phyloP scores from a whole-genome alignment of 768 basidiomycete species.

The Naematelia encephala region DNA sequence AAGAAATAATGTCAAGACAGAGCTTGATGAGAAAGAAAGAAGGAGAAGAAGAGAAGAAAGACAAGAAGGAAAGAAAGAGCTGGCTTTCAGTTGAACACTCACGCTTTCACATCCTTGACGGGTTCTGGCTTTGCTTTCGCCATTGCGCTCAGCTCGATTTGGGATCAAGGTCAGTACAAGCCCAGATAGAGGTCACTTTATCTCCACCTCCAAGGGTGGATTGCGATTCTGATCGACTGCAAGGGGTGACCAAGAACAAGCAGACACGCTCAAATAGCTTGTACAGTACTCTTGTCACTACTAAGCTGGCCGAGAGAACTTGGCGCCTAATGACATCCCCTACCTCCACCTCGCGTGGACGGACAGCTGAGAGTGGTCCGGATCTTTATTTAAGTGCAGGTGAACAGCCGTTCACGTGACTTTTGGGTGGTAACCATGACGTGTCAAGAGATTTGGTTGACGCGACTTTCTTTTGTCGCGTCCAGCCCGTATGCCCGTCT shows the following conservation, averaged over 20 bases:
- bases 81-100: conserved; percentile 4
- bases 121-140: conserved; percentile 21
- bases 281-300: too few species aligned
- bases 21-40: background rate
- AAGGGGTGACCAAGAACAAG: background rate
- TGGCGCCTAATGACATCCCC: conserved; percentile 5
- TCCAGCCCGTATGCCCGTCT: background rate
- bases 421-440: background rate
- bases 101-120: conserved; percentile 29
- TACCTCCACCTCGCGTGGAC: conserved; percentile 13
- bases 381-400: background rate
- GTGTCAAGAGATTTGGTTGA: conserved; percentile 2
- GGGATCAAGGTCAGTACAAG: background rate
- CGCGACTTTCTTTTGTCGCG: conserved; percentile 12
- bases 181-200: too few species aligned
- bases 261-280: background rate
- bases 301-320: too few species aligned
- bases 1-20: background rate
- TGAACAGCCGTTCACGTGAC: too few species aligned
- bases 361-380: background rate
- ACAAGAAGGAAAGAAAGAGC: background rate
- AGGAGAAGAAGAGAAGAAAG: background rate
- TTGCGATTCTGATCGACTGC: background rate
- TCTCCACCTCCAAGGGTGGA: too few species aligned
- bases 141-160: conserved; percentile 9